These are phyloP conservation scores for Ambrosiella cleistominuta DNA, from an alignment of 2,329 filamentous ascomycete species.

Conservation along the genomic window DNA sequence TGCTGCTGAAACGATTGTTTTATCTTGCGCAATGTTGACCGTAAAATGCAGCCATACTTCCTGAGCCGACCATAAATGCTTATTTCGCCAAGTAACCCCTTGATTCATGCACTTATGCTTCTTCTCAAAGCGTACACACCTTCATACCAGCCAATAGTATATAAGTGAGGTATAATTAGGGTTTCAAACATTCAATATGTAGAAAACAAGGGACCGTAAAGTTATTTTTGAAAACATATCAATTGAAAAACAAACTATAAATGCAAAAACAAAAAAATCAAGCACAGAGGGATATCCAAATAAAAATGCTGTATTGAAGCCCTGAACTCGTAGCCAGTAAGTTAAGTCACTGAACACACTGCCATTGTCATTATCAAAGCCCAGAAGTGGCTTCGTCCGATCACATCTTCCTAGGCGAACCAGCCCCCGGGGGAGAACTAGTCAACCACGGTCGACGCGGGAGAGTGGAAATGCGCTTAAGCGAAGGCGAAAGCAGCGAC, in stretches of 20 bases:
- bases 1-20: too few relatives aligned
- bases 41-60: background rate
- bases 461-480: conserved; percentile 24
- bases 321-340: conserved; percentile 7
- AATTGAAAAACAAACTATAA: conserved; percentile 3
- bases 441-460: background rate
- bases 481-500: conserved; percentile 35
- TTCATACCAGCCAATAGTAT: too few relatives aligned
- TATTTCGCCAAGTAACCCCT: background rate
- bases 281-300: conserved; percentile 13
- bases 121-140: background rate
- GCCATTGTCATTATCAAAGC: conserved; percentile 12
- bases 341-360: conserved; percentile 4
- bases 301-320: conserved; percentile 13
- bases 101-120: background rate
- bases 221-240: background rate
- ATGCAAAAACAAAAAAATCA: conserved; percentile 7
- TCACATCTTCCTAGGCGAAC: conserved; percentile 4
- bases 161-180: too few relatives aligned
- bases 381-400: conserved; percentile 12
- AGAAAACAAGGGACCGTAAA: background rate
- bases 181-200: too few relatives aligned
- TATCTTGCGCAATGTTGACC: background rate
- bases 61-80: background rate
- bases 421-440: background rate